Conservation (phyloP, 306 rosid species). For the Carpinus fangiana region DNA sequence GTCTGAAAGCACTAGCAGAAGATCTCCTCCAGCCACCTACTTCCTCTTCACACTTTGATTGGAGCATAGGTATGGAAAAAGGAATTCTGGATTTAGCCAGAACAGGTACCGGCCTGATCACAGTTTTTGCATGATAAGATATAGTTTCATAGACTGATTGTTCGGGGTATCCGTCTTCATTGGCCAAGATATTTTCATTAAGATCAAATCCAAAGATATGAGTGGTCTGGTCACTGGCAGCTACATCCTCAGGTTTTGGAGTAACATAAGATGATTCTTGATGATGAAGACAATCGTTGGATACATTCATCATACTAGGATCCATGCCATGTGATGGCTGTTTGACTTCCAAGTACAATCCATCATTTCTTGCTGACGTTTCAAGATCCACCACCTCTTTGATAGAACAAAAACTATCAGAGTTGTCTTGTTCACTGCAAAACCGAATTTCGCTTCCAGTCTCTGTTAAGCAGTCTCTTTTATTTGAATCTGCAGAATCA, state of each 20-base stretch:
- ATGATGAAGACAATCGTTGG: constrained; percentile 12
- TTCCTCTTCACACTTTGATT: constrained; percentile 14
- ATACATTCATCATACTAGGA: not conserved
- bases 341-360: constrained; percentile 12
- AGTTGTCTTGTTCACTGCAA: constrained; percentile 16
- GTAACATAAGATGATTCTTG: constrained; percentile 16
- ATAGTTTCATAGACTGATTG: constrained; percentile 19
- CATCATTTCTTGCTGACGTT: constrained; percentile 4
- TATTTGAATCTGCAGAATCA: constrained; percentile 32
- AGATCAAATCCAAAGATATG: constrained; percentile 30
- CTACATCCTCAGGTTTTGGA: constrained; percentile 15
- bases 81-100: constrained; percentile 34
- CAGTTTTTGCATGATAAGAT: constrained; percentile 3
- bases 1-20: constrained; percentile 34
- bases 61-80: constrained; percentile 9
- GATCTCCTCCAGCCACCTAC: constrained; percentile 36
- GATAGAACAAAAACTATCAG: not conserved
- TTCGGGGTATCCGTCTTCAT: constrained; percentile 21
- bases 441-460: constrained; percentile 17
- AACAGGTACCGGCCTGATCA: constrained; percentile 32
- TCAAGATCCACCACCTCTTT: not conserved
- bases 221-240: constrained; percentile 7
- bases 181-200: constrained; percentile 23
- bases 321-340: constrained; percentile 6
- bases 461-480: constrained; percentile 30